Percentiles rank a stretch among this genome's conserved stretches.
phyloP scores from a whole-genome alignment of 805 yeast genomes.

The Saturnispora hagleri region DNA sequence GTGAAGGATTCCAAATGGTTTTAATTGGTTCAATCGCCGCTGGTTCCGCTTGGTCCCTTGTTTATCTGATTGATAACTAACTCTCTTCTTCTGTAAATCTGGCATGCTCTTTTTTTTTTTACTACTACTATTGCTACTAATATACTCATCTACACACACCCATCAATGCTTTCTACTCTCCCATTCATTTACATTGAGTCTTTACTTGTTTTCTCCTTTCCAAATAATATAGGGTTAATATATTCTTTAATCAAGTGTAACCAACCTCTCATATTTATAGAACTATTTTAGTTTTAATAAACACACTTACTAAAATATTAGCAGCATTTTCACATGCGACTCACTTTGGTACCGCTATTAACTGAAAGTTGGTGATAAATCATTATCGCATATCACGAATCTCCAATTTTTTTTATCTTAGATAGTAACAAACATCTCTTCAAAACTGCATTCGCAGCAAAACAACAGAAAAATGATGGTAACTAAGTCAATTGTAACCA shows the following conservation, averaged over 20 bases:
- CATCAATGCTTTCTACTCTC: neutral
- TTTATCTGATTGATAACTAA: conserved; percentile 42
- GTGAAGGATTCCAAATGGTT: conserved; percentile 87
- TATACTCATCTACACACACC: neutral
- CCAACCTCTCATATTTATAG: too few relatives aligned
- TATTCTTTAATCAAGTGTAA: neutral
- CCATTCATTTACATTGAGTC: neutral
- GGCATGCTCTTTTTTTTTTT: neutral
- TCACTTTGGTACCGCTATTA: neutral
- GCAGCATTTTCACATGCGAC: neutral
- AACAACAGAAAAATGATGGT: neutral
- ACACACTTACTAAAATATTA: neutral
- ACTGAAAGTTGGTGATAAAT: too few relatives aligned
- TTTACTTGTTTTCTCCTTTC: neutral
- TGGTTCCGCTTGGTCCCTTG: conserved; percentile 92
- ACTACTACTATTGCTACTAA: neutral
- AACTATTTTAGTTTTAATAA: neutral
- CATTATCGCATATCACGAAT: too few relatives aligned
- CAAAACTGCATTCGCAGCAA: neutral
- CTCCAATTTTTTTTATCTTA: neutral
- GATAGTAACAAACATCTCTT: neutral
- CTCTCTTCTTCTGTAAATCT: neutral
- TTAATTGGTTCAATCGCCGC: conserved; percentile 97
- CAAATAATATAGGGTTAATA: neutral
- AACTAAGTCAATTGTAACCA: neutral